Conservation (phyloP, 768 basidiomycete genomes). For the Rossbeevera mucosa region DNA sequence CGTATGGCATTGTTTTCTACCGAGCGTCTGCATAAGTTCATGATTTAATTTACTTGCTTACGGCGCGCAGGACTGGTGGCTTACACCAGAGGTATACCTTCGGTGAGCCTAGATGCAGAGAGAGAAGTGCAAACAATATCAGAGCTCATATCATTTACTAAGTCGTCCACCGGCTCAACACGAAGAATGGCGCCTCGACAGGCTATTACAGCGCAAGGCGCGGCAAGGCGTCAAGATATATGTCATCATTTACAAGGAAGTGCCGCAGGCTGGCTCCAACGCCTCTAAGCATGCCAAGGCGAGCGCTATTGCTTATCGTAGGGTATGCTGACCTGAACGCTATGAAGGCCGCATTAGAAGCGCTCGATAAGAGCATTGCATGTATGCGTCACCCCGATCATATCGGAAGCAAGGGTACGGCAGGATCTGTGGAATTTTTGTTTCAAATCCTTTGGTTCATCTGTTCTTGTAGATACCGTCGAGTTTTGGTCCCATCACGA, state of each 20-base stretch:
- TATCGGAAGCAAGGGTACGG: conserved; percentile 66
- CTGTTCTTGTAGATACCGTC: conserved; percentile 50
- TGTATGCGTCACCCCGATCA: conserved; percentile 91
- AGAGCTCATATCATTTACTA: conserved; percentile 4
- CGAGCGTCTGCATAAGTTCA: neutral
- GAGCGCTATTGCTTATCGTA: neutral
- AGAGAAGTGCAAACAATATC: neutral
- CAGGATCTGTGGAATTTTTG: neutral
- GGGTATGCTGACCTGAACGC: neutral
- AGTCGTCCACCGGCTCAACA: conserved; percentile 77
- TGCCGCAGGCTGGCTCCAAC: conserved; percentile 90
- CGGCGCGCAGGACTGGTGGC: conserved; percentile 74
- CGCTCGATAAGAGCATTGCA: conserved; percentile 80
- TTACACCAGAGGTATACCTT: conserved; percentile 91
- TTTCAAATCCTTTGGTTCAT: neutral
- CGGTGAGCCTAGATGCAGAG: conserved; percentile 18
- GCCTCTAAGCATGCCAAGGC: conserved; percentile 81
- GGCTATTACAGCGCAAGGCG: conserved; percentile 81
- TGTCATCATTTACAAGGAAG: conserved; percentile 94
- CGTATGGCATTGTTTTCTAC: conserved; percentile 37
- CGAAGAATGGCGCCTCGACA: conserved; percentile 87
- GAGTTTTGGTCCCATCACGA: conserved; percentile 94
- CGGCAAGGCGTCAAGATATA: conserved; percentile 89
- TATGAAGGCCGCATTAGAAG: conserved; percentile 64
- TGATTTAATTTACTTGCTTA: neutral